These are phyloP conservation scores for Arthrobotrys sinensis DNA, from an alignment of 2,329 filamentous ascomycete genomes.

Conservation along the genomic window DNA sequence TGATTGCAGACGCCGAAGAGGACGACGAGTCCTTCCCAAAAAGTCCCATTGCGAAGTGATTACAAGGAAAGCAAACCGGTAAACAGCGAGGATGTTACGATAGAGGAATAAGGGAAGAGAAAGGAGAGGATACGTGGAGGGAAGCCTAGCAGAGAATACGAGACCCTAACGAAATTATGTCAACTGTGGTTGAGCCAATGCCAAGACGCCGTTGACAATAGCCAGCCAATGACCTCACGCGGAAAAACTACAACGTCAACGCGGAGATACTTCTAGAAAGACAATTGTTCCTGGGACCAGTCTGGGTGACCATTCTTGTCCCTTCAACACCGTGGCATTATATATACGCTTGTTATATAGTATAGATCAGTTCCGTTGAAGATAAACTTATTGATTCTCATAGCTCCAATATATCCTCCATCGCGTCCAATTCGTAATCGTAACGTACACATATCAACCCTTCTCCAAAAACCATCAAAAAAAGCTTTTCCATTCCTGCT, in stretches of 20 bases:
- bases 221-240: conserved; percentile 29
- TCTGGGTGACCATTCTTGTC: too few relatives aligned
- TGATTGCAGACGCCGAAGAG: conserved; percentile 48
- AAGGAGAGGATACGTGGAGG: conserved; percentile 20
- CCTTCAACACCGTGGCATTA: too few relatives aligned
- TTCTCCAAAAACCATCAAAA: conserved; percentile 16
- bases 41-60: conserved; percentile 54
- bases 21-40: conserved; percentile 57
- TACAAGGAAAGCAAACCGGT: conserved; percentile 41
- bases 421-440: conserved; percentile 26
- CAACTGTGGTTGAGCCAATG: conserved; percentile 8
- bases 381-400: conserved; percentile 22
- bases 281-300: too few relatives aligned
- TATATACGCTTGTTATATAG: too few relatives aligned
- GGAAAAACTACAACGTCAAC: too few relatives aligned
- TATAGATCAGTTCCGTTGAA: not conserved
- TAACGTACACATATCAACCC: conserved; percentile 47
- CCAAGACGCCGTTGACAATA: conserved; percentile 31
- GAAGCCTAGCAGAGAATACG: conserved; percentile 20
- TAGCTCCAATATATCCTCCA: not conserved
- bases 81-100: conserved; percentile 31
- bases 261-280: too few relatives aligned
- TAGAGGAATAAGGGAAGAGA: conserved; percentile 33
- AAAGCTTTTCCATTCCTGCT: conserved; percentile 38
- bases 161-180: conserved; percentile 38